Percentiles rank a stretch among this genome's conserved stretches.
Conservation (phyloP, 2,329 filamentous ascomycete species). For the Aspergillus sp. region DNA sequence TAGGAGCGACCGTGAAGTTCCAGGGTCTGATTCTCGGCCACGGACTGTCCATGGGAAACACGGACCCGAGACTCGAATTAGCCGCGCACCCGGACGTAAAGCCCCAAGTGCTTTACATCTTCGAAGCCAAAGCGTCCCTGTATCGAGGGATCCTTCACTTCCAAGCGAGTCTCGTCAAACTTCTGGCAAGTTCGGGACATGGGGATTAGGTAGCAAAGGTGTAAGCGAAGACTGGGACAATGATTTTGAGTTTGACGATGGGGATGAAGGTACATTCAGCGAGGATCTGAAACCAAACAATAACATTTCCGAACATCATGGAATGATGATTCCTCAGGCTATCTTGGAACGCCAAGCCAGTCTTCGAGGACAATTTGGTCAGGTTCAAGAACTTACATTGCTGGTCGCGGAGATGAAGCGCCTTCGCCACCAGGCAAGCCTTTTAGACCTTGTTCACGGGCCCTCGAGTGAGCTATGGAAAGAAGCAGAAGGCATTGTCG, state of each 20-base stretch:
- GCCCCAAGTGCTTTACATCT: conserved; percentile 57
- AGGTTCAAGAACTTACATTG: conserved; percentile 60
- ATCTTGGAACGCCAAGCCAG: conserved; percentile 63
- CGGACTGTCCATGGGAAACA: conserved; percentile 63
- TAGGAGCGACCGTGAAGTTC: conserved; percentile 48
- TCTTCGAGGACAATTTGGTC: conserved; percentile 60
- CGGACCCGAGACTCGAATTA: conserved; percentile 51
- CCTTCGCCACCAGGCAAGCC: conserved; percentile 51
- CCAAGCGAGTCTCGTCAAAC: conserved; percentile 47
- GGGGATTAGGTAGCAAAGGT: conserved; percentile 62
- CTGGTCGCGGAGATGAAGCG: conserved; percentile 63
- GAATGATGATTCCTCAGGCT: conserved; percentile 52
- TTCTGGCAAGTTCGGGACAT: conserved; percentile 58
- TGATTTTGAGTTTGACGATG: conserved; percentile 61
- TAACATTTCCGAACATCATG: conserved; percentile 19
- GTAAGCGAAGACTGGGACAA: conserved; percentile 66
- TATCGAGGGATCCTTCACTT: conserved; percentile 48
- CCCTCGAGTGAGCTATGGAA: conserved; percentile 54
- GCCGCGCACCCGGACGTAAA: conserved; percentile 53
- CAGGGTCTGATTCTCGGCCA: conserved; percentile 52
- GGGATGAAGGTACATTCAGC: conserved; percentile 37
- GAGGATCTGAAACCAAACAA: conserved; percentile 34
- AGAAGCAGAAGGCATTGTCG: conserved; percentile 64
- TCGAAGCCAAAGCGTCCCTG: conserved; percentile 63
- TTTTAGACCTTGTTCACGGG: conserved; percentile 51